Conservation (phyloP, 139 green algal species). For the Tetraselmis chui region DNA sequence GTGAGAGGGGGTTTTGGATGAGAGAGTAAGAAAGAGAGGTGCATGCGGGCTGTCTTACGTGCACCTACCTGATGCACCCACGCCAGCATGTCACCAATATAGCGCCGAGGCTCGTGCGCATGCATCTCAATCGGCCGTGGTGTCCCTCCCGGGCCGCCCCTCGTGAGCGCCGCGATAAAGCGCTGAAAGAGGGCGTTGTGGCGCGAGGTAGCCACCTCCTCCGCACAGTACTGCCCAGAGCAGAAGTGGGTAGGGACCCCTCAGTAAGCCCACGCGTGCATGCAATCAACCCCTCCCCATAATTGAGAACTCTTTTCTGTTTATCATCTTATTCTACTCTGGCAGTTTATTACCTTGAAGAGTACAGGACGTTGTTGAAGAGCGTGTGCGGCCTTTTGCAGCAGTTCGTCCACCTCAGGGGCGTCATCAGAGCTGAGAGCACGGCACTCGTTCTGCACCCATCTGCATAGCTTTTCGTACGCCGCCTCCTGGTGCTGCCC, state of each 20-base stretch:
- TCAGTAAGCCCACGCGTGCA: too few relatives aligned
- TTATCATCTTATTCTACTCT: too few relatives aligned
- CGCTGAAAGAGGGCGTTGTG: conserved; percentile 89
- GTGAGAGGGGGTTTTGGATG: background rate
- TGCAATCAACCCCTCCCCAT: too few relatives aligned
- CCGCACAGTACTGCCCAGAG: conserved; percentile 86
- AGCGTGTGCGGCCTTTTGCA: conserved; percentile 69
- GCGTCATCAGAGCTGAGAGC: conserved; percentile 78
- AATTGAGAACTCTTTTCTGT: too few relatives aligned
- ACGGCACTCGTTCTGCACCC: conserved; percentile 89
- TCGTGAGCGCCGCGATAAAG: conserved; percentile 84
- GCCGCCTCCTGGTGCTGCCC: conserved; percentile 82
- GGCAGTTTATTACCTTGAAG: conserved; percentile 67
- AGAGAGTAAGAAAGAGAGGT: background rate
- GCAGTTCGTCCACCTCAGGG: conserved; percentile 68
- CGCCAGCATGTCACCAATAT: conserved; percentile 93
- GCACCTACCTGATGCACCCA: conserved; percentile 83
- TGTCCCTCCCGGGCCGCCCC: conserved; percentile 68
- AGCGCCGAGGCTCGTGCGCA: conserved; percentile 81
- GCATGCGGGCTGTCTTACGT: background rate
- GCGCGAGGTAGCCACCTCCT: conserved; percentile 82
- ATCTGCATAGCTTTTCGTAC: conserved; percentile 93
- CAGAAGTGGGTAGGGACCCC: too few relatives aligned
- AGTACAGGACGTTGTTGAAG: conserved; percentile 81
- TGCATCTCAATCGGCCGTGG: conserved; percentile 94